A percentile compares a stretch with the other conserved stretches of the same genome.
These are phyloP conservation scores for Solanum ossicruentum DNA, from an alignment of 257 asterid genomes.

Conservation along the genomic window DNA sequence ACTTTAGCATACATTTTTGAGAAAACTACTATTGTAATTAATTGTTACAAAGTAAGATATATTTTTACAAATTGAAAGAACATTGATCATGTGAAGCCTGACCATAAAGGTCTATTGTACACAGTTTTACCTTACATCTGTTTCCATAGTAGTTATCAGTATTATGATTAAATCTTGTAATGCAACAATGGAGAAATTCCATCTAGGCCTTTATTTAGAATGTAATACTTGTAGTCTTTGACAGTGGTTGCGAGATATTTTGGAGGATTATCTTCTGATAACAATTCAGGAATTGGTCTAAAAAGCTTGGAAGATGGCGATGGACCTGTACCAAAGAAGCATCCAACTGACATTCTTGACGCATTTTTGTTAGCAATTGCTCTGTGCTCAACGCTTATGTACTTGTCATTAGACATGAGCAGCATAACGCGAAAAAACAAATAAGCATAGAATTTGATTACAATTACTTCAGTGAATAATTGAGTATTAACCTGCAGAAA, in stretches of 20 bases:
- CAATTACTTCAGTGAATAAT: no score
- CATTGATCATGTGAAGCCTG: no score
- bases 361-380: constrained; percentile 32
- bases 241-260: constrained; percentile 28
- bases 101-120: no score
- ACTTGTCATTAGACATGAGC: constrained; percentile 55
- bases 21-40: no score
- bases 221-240: constrained; percentile 23
- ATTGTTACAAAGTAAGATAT: no score
- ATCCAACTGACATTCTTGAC: constrained; percentile 49
- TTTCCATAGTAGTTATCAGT: no score
- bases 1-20: no score
- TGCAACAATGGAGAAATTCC: constrained; percentile 24
- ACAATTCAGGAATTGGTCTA: constrained; percentile 44
- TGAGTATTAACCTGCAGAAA: constrained; percentile 8
- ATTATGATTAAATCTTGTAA: constrained; percentile 12
- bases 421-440: constrained; percentile 1
- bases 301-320: constrained; percentile 18
- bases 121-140: no score
- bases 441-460: no score
- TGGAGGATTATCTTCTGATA: constrained; percentile 38
- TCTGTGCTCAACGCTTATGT: constrained; percentile 43
- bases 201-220: constrained; percentile 28
- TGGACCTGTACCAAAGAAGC: constrained; percentile 35
- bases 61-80: no score